Conservation (phyloP, 371 early-diverging fungal species). For the Mortierella sp. region DNA sequence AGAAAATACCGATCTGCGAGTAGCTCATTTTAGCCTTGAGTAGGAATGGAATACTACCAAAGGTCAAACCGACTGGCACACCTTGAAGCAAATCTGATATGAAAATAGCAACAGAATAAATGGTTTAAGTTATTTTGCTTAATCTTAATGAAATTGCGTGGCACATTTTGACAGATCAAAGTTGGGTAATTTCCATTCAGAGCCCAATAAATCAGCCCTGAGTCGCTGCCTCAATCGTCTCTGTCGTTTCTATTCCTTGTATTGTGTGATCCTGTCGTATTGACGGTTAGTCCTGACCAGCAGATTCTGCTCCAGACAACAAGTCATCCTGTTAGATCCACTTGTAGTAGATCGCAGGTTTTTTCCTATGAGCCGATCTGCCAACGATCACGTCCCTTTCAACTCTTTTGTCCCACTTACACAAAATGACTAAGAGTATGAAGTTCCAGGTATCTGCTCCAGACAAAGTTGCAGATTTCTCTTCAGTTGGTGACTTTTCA, state of each 20-base stretch:
- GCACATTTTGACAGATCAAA: neutral
- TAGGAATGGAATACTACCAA: slow-evolving; percentile 94
- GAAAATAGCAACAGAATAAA: neutral
- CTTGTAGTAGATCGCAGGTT: neutral
- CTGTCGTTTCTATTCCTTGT: too few species aligned
- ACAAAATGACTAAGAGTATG: slow-evolving; percentile 73
- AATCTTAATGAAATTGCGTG: neutral
- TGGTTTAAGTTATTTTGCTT: neutral
- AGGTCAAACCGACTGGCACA: slow-evolving; percentile 91
- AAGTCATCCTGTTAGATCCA: neutral
- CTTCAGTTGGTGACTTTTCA: neutral
- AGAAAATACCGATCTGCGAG: slow-evolving; percentile 93
- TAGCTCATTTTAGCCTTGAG: slow-evolving; percentile 92
- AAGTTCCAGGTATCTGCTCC: slow-evolving; percentile 75
- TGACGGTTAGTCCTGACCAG: too few species aligned
- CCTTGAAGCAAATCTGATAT: slow-evolving; percentile 90
- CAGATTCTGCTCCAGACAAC: too few species aligned
- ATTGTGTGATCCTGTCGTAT: too few species aligned
- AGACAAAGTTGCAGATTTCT: slow-evolving; percentile 23
- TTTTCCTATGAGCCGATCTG: neutral
- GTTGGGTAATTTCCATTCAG: neutral
- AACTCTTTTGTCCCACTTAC: slow-evolving; percentile 59
- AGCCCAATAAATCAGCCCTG: neutral
- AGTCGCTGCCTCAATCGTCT: too few species aligned
- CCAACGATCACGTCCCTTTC: neutral